phyloP scores from a whole-genome alignment of 2,329 filamentous ascomycete genomes.

The Hymenoscyphus scutula region DNA sequence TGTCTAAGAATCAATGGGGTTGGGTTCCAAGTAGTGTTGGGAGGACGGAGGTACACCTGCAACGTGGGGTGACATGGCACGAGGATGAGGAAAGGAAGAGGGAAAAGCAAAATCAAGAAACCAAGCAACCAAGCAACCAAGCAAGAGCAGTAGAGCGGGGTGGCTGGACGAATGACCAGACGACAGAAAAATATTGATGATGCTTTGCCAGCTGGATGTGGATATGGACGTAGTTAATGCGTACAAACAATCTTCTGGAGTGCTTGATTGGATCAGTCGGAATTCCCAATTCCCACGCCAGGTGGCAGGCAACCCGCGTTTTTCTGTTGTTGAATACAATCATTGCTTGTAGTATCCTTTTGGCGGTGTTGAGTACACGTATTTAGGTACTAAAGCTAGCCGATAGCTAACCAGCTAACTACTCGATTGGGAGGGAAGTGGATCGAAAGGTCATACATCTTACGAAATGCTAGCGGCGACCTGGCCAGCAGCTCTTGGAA shows the following conservation, averaged over 20 bases:
- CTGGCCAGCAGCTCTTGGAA: background rate
- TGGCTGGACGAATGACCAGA: slow-evolving; percentile 18
- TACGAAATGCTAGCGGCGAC: background rate
- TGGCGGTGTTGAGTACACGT: no score
- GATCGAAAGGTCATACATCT: background rate
- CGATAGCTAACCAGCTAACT: background rate
- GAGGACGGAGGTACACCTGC: slow-evolving; percentile 1
- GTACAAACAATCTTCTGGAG: background rate
- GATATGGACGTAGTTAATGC: background rate
- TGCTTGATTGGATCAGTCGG: background rate
- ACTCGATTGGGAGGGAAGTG: background rate
- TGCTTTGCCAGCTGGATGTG: background rate
- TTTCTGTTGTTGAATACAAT: background rate
- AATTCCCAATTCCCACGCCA: background rate
- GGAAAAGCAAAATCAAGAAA: background rate
- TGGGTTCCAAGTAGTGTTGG: background rate
- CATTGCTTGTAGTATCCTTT: background rate
- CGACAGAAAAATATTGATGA: slow-evolving; percentile 7
- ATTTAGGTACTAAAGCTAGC: no score
- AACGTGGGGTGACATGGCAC: background rate
- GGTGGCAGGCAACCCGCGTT: background rate
- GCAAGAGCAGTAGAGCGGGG: slow-evolving; percentile 6
- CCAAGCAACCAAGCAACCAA: no score
- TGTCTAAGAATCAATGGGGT: no score
- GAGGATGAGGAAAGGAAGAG: background rate